phyloP scores from a whole-genome alignment of 116 monocot genomes.

The Dioscorea cayenensis region DNA sequence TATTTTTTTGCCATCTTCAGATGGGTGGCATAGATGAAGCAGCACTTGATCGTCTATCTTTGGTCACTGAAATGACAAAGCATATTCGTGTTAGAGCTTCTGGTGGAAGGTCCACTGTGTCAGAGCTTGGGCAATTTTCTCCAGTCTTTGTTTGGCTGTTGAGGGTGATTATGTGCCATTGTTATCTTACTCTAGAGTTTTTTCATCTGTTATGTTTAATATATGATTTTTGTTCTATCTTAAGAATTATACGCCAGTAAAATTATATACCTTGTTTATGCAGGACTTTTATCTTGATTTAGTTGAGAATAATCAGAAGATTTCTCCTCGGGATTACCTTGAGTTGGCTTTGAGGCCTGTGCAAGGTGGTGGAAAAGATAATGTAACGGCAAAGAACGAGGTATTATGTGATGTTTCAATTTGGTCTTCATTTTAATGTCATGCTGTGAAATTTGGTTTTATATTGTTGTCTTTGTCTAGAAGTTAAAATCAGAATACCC shows the following conservation, averaged over 20 bases:
- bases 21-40: conserved; percentile 99
- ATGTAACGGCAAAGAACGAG: conserved; percentile 78
- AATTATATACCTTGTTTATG: neutral
- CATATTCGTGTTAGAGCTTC: conserved; percentile 94
- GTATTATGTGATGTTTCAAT: conserved; percentile 18
- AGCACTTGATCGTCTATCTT: conserved; percentile 91
- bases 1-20: conserved; percentile 15
- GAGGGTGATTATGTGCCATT: conserved; percentile 39
- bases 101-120: conserved; percentile 62
- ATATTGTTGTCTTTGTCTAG: neutral
- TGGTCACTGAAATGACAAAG: conserved; percentile 96
- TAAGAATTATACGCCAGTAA: neutral
- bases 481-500: neutral
- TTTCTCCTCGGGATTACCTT: conserved; percentile 91
- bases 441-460: neutral
- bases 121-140: conserved; percentile 92
- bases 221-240: neutral
- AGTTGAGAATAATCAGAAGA: conserved; percentile 66
- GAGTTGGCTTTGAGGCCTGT: conserved; percentile 89
- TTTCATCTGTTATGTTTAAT: neutral
- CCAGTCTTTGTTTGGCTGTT: conserved; percentile 92
- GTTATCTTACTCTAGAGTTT: neutral
- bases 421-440: neutral
- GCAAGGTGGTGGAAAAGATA: conserved; percentile 57
- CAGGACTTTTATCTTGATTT: conserved; percentile 97